These are phyloP conservation scores for Yarrowia sp. DNA, from an alignment of 805 yeast genomes.

Conservation along the genomic window DNA sequence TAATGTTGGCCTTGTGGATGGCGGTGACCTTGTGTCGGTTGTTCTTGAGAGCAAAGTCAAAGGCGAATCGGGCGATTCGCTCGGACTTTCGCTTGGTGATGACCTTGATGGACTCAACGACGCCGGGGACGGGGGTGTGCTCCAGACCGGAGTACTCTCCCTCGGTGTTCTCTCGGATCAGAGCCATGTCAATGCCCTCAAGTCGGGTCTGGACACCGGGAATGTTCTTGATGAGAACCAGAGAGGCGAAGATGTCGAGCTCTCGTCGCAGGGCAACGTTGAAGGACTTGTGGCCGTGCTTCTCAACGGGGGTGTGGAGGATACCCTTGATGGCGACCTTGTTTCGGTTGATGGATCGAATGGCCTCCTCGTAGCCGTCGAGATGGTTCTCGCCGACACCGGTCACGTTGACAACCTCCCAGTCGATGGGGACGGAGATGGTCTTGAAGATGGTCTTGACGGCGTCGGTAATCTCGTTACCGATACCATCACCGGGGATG, in stretches of 20 bases:
- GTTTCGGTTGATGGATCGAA: conserved; percentile 88
- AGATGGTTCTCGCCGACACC: conserved; percentile 44
- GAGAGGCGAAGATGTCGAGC: conserved; percentile 90
- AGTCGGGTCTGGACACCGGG: conserved; percentile 92
- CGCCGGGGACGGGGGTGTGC: conserved; percentile 96
- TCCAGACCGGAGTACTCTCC: conserved; percentile 99
- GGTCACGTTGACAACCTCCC: conserved; percentile 70
- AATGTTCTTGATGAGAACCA: conserved; percentile 88
- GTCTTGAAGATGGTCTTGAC: conserved; percentile 86
- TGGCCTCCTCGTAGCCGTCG: conserved; percentile 68
- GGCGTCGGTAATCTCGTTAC: conserved; percentile 91
- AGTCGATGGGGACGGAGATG: conserved; percentile 87
- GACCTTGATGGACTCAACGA: conserved; percentile 93
- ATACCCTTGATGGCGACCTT: conserved; percentile 97
- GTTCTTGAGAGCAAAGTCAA: conserved; percentile 90
- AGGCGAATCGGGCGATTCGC: conserved; percentile 96
- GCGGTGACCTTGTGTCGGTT: conserved; percentile 92
- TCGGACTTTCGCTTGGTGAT: conserved; percentile 93
- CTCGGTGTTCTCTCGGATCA: conserved; percentile 98
- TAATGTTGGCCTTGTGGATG: conserved; percentile 97
- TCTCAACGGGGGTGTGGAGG: conserved; percentile 83
- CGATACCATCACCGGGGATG: conserved; percentile 97
- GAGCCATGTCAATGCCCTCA: conserved; percentile 83
- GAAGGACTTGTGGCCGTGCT: conserved; percentile 75
- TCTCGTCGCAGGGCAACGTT: conserved; percentile 97